phyloP scores from a whole-genome alignment of 2,329 filamentous ascomycete genomes.

The Parascedosporium putredinis region DNA sequence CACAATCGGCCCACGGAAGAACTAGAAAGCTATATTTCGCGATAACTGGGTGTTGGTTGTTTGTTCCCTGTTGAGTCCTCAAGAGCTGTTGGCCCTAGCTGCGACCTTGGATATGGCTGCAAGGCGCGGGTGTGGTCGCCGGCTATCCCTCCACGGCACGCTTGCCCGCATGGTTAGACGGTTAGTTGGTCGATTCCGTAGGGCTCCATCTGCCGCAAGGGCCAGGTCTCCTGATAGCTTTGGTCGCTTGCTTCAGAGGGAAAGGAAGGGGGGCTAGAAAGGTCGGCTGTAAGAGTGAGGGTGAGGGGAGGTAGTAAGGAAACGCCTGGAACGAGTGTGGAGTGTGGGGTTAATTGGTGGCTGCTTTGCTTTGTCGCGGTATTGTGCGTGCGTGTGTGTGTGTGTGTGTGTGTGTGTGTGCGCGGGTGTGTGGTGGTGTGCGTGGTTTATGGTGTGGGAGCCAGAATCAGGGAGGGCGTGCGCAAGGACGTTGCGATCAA shows the following conservation, averaged over 20 bases:
- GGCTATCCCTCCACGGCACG: background rate
- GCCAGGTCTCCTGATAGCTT: background rate
- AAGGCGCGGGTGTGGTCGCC: constrained; percentile 5
- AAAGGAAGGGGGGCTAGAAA: no score
- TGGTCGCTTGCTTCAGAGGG: background rate
- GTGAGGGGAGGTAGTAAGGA: no score
- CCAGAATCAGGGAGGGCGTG: no score
- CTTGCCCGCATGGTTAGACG: constrained; percentile 2
- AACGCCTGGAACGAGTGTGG: no score
- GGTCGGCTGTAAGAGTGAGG: no score
- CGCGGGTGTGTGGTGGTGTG: no score
- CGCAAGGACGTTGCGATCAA: no score
- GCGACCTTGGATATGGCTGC: constrained; percentile 1
- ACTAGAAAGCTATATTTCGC: background rate
- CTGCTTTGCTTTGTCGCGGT: background rate
- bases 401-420: background rate
- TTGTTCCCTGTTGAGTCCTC: background rate
- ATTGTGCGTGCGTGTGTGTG: background rate
- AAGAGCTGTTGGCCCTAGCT: constrained; percentile 4
- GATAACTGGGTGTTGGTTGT: constrained; percentile 6
- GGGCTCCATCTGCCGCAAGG: background rate
- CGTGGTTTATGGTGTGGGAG: no score
- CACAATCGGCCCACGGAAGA: constrained; percentile 4
- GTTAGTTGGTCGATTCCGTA: constrained; percentile 5
- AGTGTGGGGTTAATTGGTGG: constrained; percentile 3